Percentiles rank a stretch among this genome's conserved stretches.
Evolutionary conservation across 495 filamentous ascomycete species (phyloP).

Genomic region (Tuber umbilicatum): DNA sequence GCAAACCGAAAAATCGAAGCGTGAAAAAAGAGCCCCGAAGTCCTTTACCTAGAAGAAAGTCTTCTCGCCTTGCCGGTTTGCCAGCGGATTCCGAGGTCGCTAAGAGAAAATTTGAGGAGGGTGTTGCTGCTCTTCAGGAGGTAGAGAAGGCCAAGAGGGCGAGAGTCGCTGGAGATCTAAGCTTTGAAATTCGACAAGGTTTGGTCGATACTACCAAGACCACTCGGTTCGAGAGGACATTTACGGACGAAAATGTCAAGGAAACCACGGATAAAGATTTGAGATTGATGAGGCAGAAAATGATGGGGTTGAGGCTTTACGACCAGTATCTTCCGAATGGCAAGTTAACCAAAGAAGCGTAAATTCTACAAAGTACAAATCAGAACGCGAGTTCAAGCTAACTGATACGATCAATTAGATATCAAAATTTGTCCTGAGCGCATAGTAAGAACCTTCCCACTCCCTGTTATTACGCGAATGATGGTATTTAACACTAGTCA

Average conservation of each 20-base stretch:
- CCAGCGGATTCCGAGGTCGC: slow-evolving; percentile 63
- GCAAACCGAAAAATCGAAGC: slow-evolving; percentile 23
- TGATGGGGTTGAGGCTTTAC: slow-evolving; percentile 74
- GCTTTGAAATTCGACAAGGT: slow-evolving; percentile 57
- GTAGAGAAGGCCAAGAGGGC: slow-evolving; percentile 59
- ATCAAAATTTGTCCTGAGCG: slow-evolving; percentile 92
- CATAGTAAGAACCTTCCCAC: slow-evolving; percentile 43
- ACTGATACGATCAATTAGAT: slow-evolving; percentile 47
- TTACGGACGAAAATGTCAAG: slow-evolving; percentile 71
- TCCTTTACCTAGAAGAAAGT: slow-evolving; percentile 54
- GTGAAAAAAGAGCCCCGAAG: slow-evolving; percentile 50
- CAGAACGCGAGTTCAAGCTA: neutral
- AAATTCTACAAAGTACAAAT: neutral
- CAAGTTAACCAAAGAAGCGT: slow-evolving; percentile 42
- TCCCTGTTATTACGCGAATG: neutral
- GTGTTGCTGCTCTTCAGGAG: slow-evolving; percentile 56
- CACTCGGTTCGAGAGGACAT: slow-evolving; percentile 66
- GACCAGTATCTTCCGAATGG: slow-evolving; percentile 72
- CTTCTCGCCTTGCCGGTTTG: slow-evolving; percentile 60
- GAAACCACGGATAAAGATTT: slow-evolving; percentile 71
- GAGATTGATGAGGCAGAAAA: slow-evolving; percentile 67
- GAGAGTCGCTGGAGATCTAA: slow-evolving; percentile 63
- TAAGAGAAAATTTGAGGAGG: slow-evolving; percentile 74
- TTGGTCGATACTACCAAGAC: slow-evolving; percentile 20
- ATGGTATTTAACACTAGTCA: neutral